These are phyloP conservation scores for Aquilaria malaccensis DNA, from an alignment of 345 rosid genomes.

Conservation along the genomic window DNA sequence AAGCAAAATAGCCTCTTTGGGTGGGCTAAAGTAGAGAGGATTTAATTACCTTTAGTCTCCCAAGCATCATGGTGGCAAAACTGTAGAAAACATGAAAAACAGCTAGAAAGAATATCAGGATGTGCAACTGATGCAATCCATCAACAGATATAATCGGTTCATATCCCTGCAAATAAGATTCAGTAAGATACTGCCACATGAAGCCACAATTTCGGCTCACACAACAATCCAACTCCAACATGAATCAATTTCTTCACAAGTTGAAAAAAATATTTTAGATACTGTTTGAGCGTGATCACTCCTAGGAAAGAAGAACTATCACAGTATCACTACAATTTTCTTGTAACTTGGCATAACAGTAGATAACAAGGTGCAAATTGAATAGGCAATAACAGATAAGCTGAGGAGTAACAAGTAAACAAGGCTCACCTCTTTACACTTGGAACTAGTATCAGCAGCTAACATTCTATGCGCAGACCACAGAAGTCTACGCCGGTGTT, in stretches of 20 bases:
- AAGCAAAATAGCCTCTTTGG: not conserved
- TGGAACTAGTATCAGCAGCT: constrained; percentile 20
- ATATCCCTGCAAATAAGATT: constrained; percentile 43
- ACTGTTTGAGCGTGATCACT: no score
- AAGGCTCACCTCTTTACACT: constrained; percentile 47
- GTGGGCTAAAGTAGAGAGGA: not conserved
- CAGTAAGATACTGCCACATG: constrained; percentile 13
- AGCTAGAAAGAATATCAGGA: constrained; percentile 92
- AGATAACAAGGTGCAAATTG: no score
- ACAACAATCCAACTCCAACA: no score
- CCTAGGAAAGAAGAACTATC: not conserved
- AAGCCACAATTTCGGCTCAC: constrained; percentile 2
- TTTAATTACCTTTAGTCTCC: constrained; percentile 70
- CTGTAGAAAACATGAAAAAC: constrained; percentile 76
- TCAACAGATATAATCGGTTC: constrained; percentile 62
- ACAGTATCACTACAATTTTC: constrained; percentile 1
- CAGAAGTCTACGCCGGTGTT: constrained; percentile 48
- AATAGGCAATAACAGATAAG: no score
- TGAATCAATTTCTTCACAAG: no score
- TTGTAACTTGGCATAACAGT: not conserved
- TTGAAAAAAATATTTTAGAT: no score
- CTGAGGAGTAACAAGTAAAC: not conserved
- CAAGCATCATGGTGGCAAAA: constrained; percentile 76
- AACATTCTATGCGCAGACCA: constrained; percentile 51
- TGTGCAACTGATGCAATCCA: constrained; percentile 81